A percentile compares a stretch with the other conserved stretches of the same genome.
These are phyloP conservation scores for Zanthoxylum bungeanum DNA, from an alignment of 345 rosid species.

Conservation along the genomic window DNA sequence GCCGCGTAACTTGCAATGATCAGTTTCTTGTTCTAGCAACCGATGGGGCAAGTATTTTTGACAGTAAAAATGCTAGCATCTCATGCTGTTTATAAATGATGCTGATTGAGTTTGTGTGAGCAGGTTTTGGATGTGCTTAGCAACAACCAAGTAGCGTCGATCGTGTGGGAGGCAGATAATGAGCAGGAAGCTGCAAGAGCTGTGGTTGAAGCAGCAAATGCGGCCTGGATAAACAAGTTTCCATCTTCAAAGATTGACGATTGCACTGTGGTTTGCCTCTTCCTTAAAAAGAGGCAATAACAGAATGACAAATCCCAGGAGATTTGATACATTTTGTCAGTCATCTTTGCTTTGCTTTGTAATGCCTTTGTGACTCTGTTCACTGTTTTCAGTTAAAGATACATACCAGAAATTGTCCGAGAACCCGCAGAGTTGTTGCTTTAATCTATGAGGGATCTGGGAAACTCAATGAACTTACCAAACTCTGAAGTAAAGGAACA, in stretches of 20 bases:
- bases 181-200: constrained; percentile 53
- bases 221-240: constrained; percentile 61
- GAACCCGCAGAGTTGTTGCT: background rate
- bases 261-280: constrained; percentile 61
- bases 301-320: background rate
- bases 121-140: constrained; percentile 86
- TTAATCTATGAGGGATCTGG: background rate
- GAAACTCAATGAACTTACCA: background rate
- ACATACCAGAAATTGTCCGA: background rate
- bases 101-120: background rate
- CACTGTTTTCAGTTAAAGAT: background rate
- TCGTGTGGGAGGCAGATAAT: constrained; percentile 39
- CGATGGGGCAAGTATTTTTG: constrained; percentile 56
- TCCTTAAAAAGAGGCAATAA: constrained; percentile 33
- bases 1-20: constrained; percentile 48
- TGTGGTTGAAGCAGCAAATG: constrained; percentile 58
- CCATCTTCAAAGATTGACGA: constrained; percentile 64
- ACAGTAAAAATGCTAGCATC: background rate
- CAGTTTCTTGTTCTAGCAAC: constrained; percentile 71
- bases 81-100: background rate
- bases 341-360: background rate
- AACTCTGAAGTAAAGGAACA: background rate
- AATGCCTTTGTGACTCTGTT: background rate
- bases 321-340: background rate
- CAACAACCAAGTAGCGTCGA: constrained; percentile 53